Base-by-base conservation (phyloP, 2,329 filamentous ascomycete genomes). In the Talaromyces sp. region DNA sequence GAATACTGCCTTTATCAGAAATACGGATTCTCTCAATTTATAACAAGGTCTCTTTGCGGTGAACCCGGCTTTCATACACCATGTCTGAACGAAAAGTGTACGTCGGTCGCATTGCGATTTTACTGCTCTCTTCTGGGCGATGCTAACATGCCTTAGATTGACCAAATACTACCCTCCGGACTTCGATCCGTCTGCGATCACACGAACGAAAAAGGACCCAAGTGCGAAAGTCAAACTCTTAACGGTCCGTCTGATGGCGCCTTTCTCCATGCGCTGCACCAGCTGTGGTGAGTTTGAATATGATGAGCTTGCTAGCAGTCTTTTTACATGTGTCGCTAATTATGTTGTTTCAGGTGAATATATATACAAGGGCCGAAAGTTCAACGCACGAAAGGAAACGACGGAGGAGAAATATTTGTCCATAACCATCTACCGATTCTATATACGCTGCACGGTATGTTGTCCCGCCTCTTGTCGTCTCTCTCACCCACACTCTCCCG, bases 351-450 rank as follows among this genome's bases (percentile, higher is more conserved):
- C 84, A 69, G 85, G 85, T 69, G 90, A 95, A 76, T 96, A 88
- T 79, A 94, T 96, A 70, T 93, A 95, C 81, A 91, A 91, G 68
- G 92, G 92, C 0, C 86, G 92, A 62, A 97, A 97, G 70, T 97
- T 97, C 83, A 97, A 97, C 77, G 89, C 91, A 2, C 84, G 91
- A 38, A 99, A 99, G 71, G 92, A 97, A 71, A 96, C 90, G 0
- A 91, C 91, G 0, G 89, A 94, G 21, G 90, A 97, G 69, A 90
- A 88, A 66, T 99, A 99, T 78, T 85, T 96, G 53, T 85, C 85
- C 55, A 95, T 97, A 63, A 85, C 91, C 62, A 92, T 96, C 64
- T 94, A 88, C 77, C 85, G 89, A 31, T 97, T 97, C 80, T 94
- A 92, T 77, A 95, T 93, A 68, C 84, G 91, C 8, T 97, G 93